These are phyloP conservation scores for Eucalyptus viminalis DNA, from an alignment of 345 rosid species.

Conservation along the genomic window DNA sequence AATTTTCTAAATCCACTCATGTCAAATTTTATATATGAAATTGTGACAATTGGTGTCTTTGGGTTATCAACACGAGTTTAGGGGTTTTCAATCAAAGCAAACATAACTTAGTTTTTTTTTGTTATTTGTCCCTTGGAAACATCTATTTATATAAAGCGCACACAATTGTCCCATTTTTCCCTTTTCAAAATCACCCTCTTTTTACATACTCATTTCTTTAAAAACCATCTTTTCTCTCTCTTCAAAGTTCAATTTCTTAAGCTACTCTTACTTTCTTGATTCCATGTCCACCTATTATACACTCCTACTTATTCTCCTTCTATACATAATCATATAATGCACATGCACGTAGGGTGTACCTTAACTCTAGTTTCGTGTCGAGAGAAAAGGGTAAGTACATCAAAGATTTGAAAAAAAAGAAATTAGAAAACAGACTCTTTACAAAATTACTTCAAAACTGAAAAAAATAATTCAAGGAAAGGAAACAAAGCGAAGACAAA, in stretches of 20 bases:
- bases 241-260: not conserved
- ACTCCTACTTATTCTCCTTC: not conserved
- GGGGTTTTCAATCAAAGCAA: rapidly evolving
- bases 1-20: not conserved
- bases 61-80: not conserved
- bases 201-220: not conserved
- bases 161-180: not conserved
- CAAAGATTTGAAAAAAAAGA: not conserved
- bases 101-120: not conserved
- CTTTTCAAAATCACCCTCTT: not conserved
- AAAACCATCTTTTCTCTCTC: not conserved
- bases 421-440: not conserved
- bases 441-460: not conserved
- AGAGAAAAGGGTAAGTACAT: not conserved
- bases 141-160: not conserved
- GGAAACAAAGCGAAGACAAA: not conserved
- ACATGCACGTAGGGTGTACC: rapidly evolving
- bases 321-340: not conserved
- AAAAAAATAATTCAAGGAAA: no score
- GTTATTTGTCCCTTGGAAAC: not conserved
- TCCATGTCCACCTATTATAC: not conserved
- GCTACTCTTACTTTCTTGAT: not conserved
- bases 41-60: not conserved
- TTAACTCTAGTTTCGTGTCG: not conserved
- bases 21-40: not conserved